A percentile compares a stretch with the other conserved stretches of the same genome.
These are phyloP conservation scores for Neoboletus brunneissimus DNA, from an alignment of 768 basidiomycete genomes.

Conservation along the genomic window DNA sequence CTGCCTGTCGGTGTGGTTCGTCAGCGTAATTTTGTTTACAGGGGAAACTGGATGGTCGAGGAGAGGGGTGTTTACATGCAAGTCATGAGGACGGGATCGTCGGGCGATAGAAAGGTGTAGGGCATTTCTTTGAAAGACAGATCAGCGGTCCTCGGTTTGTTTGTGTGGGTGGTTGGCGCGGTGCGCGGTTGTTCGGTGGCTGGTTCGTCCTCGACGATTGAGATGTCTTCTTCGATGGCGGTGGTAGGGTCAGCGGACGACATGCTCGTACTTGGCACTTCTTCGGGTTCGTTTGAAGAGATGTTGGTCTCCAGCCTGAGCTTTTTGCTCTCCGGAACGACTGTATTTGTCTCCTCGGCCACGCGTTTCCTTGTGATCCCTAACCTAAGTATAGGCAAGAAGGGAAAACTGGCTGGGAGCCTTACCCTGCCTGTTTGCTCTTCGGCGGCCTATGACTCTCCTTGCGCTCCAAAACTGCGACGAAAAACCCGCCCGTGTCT, in stretches of 20 bases:
- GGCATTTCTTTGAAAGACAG: constrained; percentile 83
- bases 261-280: constrained; percentile 2
- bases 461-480: constrained; percentile 78
- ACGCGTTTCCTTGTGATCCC: constrained; percentile 41
- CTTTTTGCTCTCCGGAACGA: constrained; percentile 50
- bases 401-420: not conserved
- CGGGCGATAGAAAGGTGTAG: constrained; percentile 72
- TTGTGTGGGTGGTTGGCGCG: not conserved
- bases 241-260: constrained; percentile 2
- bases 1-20: constrained; percentile 42
- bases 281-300: constrained; percentile 2
- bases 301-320: constrained; percentile 37
- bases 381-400: constrained; percentile 9
- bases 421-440: constrained; percentile 17
- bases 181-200: not conserved
- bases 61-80: constrained; percentile 66
- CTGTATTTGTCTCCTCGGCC: constrained; percentile 40
- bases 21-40: not conserved
- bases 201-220: constrained; percentile 2
- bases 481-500: constrained; percentile 96
- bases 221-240: constrained; percentile 1
- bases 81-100: constrained; percentile 64
- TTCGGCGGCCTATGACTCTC: constrained; percentile 2
- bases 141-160: constrained; percentile 23
- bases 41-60: not conserved